These are phyloP conservation scores for Barbatosphaeria neglecta DNA, from an alignment of 495 filamentous ascomycete genomes.

Conservation along the genomic window DNA sequence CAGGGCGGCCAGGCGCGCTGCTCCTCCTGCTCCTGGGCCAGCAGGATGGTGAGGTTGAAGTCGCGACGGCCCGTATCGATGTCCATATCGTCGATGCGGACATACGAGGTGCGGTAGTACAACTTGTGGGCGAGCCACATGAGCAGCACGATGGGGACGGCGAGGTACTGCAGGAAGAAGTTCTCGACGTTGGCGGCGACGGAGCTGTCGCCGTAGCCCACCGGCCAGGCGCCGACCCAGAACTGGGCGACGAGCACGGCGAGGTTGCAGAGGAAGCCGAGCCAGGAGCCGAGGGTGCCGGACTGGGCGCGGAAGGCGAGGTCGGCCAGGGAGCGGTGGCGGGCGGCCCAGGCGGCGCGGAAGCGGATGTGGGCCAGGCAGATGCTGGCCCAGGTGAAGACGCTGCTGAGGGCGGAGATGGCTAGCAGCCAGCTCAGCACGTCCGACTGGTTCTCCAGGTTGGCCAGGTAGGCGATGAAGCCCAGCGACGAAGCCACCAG, in stretches of 20 bases:
- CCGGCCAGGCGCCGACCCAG: constrained; percentile 79
- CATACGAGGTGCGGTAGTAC: constrained; percentile 56
- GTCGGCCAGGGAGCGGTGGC: constrained; percentile 61
- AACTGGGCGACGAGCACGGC: constrained; percentile 86
- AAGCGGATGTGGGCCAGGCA: constrained; percentile 88
- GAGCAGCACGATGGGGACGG: constrained; percentile 63
- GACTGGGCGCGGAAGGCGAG: constrained; percentile 72
- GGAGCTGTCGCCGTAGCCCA: constrained; percentile 41
- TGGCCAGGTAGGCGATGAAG: constrained; percentile 68
- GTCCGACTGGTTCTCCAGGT: constrained; percentile 45
- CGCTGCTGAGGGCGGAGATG: constrained; percentile 73
- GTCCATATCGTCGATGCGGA: constrained; percentile 65
- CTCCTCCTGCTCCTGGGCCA: constrained; percentile 68
- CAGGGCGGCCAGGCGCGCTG: constrained; percentile 62
- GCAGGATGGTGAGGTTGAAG: constrained; percentile 60
- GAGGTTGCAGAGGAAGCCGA: constrained; percentile 68
- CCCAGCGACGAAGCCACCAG: constrained; percentile 56
- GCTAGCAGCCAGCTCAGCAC: constrained; percentile 86
- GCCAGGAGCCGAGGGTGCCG: constrained; percentile 71
- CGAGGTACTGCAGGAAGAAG: constrained; percentile 77
- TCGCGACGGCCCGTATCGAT: constrained; percentile 81
- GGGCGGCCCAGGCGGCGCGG: constrained; percentile 60
- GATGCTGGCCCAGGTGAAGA: constrained; percentile 91
- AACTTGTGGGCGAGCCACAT: constrained; percentile 75
- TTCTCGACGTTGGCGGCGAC: constrained; percentile 34